These are phyloP conservation scores for Fusarium sp. DNA, from an alignment of 2,329 filamentous ascomycete species.

Conservation along the genomic window DNA sequence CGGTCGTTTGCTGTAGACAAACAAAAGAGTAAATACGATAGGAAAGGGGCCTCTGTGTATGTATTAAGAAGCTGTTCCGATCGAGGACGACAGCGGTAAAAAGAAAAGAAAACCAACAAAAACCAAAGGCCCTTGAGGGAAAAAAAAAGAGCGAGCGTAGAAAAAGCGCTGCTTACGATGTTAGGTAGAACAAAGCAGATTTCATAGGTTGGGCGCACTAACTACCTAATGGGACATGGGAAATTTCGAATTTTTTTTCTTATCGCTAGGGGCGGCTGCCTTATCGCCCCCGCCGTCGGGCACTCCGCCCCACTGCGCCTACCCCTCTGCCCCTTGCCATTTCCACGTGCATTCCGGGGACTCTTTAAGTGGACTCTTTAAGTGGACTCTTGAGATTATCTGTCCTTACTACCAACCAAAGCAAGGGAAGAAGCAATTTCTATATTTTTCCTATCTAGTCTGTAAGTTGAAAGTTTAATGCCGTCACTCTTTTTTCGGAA, in stretches of 20 bases:
- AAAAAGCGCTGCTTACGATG: conserved; percentile 45
- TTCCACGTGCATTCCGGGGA: conserved; percentile 45
- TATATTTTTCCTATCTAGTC: not conserved
- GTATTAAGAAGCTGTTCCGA: conserved; percentile 24
- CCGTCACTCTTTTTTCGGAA: conserved; percentile 4
- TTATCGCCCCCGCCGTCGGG: conserved; percentile 33
- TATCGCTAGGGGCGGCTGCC: conserved; percentile 30
- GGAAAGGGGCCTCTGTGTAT: conserved; percentile 40
- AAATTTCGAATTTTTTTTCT: conserved; percentile 41
- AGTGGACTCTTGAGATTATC: conserved; percentile 21
- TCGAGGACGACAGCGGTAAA: conserved; percentile 13
- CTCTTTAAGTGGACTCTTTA: conserved; percentile 30
- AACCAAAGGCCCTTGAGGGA: conserved; percentile 47
- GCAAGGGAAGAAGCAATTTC: not conserved
- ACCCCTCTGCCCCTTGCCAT: conserved; percentile 21
- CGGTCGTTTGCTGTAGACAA: conserved; percentile 17
- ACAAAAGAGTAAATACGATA: conserved; percentile 2
- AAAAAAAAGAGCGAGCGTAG: conserved; percentile 36
- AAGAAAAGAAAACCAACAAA: conserved; percentile 30
- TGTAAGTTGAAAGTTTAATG: not conserved
- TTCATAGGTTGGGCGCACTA: conserved; percentile 39
- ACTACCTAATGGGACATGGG: conserved; percentile 21
- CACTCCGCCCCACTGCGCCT: conserved; percentile 27
- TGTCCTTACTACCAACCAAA: conserved; percentile 4
- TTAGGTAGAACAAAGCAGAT: conserved; percentile 27